Evolutionary conservation across 139 green algal species (phyloP), one percentile per base, ranked within the genome.

Genomic region (Chlamydomonas asymmetrica): DNA sequence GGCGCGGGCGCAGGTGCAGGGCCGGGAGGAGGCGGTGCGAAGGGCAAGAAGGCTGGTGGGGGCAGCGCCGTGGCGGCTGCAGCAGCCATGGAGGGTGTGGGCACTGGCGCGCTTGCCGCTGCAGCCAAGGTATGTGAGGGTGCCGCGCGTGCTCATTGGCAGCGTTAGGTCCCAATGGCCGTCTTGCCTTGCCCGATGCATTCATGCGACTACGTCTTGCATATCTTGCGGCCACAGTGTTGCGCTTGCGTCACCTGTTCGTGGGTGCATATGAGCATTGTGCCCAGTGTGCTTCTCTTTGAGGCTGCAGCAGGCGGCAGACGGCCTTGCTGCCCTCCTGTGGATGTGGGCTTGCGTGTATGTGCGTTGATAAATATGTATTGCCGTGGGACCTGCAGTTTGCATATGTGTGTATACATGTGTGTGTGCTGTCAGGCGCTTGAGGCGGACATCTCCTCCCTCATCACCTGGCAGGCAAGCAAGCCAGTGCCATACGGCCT

Each of bases 401-500:
- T 56, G 37, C 38, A 70, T 39, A 9, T 70, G 37, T n/a, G n/a
- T n/a, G n/a, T n/a, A n/a, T n/a, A n/a, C n/a, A n/a, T n/a, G n/a
- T n/a, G n/a, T n/a, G n/a, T n/a, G n/a, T n/a, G n/a, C n/a, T n/a
- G n/a, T n/a, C n/a, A n/a, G n/a, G n/a, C n/a, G n/a, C n/a, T n/a
- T n/a, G 63, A 70, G 5, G 84, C 84, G n/a, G 85, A 92, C 52
- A 29, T 86, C 29, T 0, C 8, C 48, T 52, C 63, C n/a, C 32
- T 82, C 7, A 74, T 82, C 34, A 80, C 50, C 1, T 97, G 93
- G 91, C 56, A 88, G 67, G 45, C 60, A 7, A 90, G 87, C 5
- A 29, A 82, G 29, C 87, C 89, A 22, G 91, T 97, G 73, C 94
- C 92, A 6, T 98, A 96, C 80, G 50, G 63, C 25, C 90, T 95